Conservation (phyloP, 495 filamentous ascomycete species). For the Mytilinidion resinicola region DNA sequence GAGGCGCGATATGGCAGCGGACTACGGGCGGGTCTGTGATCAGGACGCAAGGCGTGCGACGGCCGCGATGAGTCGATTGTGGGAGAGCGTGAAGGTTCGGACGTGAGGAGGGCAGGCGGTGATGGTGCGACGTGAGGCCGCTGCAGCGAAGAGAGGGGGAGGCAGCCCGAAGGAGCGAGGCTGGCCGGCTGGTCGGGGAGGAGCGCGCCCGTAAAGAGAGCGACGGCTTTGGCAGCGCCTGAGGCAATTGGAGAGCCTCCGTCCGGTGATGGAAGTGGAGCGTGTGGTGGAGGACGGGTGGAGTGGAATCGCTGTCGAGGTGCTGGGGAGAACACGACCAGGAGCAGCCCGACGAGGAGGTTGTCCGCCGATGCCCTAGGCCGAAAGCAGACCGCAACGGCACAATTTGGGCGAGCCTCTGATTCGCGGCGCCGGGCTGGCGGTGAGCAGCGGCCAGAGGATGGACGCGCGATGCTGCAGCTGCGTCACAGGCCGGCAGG, state of each 20-base stretch:
- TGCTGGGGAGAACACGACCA: background rate
- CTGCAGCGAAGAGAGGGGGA: conserved; percentile 28
- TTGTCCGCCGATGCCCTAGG: too few species aligned
- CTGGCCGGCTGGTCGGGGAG: background rate
- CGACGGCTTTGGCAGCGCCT: too few species aligned
- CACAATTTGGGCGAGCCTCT: too few species aligned
- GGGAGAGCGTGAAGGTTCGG: conserved; percentile 4
- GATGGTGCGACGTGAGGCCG: conserved; percentile 28
- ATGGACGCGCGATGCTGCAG: too few species aligned
- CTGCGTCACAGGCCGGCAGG: too few species aligned
- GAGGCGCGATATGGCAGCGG: conserved; percentile 5
- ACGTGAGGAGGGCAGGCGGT: conserved; percentile 8
- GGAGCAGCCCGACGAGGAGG: too few species aligned
- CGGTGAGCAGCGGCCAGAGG: background rate
- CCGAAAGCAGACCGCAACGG: background rate
- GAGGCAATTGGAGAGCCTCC: background rate
- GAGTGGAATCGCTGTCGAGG: background rate
- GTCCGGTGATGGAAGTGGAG: background rate
- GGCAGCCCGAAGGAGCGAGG: conserved; percentile 30
- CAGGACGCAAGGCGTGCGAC: background rate
- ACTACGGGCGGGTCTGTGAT: background rate
- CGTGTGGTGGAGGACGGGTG: background rate
- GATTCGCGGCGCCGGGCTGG: conserved; percentile 4
- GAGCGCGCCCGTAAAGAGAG: conserved; percentile 12
- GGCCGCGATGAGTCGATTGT: conserved; percentile 4